Evolutionary conservation across 2,329 filamentous ascomycete species (phyloP).

Genomic region (Penicillium frequentans): DNA sequence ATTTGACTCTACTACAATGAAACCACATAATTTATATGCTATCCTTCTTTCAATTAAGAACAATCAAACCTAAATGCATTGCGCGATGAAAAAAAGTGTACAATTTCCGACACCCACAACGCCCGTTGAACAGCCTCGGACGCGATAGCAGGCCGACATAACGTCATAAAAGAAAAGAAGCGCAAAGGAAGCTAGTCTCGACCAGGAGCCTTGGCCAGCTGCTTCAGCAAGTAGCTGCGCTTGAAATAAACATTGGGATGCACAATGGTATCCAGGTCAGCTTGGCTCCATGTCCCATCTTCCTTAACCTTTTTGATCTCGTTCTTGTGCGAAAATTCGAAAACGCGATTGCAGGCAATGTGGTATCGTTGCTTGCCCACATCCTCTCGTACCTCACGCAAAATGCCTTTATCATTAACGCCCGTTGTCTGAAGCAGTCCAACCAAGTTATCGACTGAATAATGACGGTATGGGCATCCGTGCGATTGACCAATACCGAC

Average conservation of each 20-base stretch:
- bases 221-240: conserved; percentile 84
- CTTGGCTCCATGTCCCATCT: conserved; percentile 67
- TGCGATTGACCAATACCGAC: conserved; percentile 86
- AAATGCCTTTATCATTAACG: conserved; percentile 71
- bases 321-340: conserved; percentile 79
- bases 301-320: conserved; percentile 78
- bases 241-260: conserved; percentile 99
- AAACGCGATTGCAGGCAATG: conserved; percentile 94
- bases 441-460: conserved; percentile 81
- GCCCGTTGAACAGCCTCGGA: conserved; percentile 17
- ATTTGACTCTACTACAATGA: not conserved
- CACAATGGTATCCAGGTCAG: conserved; percentile 88
- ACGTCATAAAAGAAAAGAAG: conserved; percentile 51
- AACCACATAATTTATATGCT: not conserved
- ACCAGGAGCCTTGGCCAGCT: conserved; percentile 59
- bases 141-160: conserved; percentile 19
- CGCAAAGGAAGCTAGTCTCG: conserved; percentile 36
- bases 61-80: conserved; percentile 5
- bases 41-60: not conserved
- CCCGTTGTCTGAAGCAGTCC: conserved; percentile 74
- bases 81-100: conserved; percentile 5
- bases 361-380: conserved; percentile 87
- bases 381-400: conserved; percentile 83
- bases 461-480: conserved; percentile 96
- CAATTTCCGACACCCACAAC: conserved; percentile 13